Evolutionary conservation across 2,329 filamentous ascomycete species (phyloP), one percentile per base, ranked within the genome.

Genomic region (Diplodia mutila): DNA sequence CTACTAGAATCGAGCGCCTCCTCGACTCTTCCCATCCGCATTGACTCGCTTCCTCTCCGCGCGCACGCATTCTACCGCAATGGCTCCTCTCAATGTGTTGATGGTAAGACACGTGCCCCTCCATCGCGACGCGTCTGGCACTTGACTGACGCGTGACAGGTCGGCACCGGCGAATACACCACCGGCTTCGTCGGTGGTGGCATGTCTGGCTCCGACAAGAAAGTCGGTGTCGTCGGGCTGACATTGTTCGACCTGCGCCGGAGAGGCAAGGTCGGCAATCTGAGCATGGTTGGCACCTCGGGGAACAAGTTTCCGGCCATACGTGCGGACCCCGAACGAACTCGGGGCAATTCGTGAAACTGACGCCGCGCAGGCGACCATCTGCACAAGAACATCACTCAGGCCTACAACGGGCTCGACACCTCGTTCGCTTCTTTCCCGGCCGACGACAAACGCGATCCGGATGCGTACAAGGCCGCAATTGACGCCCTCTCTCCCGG

Each of bases 261-360:
- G 70, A 86, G 94, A 78, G 93, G 94, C 73, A 97, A 97, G 81
- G 94, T 97, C 27, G 90, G 87, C 73, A 88, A 91, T 69, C 84
- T 97, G 74, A 89, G 88, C 75, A 97, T 97, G 94, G 94, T 92
- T 25, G 94, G 94, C 66, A 92, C 92, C 66, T 93, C 92, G 69
- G 94, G 94, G 70, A 87, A 86, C 75, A 97, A 97, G 81, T 97
- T 93, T 80, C 93, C 93, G 64, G 93, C 92, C 61, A 97, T 97
- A 72, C 90, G 94, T 91, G 80, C 79, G 89, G 83, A 29, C 8
- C 29, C 49, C 52, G 34, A 14, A 18, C 21, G 42, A 23, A 21
- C 23, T 39, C 48, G 53, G 29, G 37, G 18, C 57, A 34, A 32
- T 37, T 46, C 29, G 14, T 21, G 18, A n/a, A 27, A 39, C 65